Evolutionary conservation across 805 yeast genomes (phyloP), one percentile per base, ranked within the genome.

Genomic region (Candida hungchunana): DNA sequence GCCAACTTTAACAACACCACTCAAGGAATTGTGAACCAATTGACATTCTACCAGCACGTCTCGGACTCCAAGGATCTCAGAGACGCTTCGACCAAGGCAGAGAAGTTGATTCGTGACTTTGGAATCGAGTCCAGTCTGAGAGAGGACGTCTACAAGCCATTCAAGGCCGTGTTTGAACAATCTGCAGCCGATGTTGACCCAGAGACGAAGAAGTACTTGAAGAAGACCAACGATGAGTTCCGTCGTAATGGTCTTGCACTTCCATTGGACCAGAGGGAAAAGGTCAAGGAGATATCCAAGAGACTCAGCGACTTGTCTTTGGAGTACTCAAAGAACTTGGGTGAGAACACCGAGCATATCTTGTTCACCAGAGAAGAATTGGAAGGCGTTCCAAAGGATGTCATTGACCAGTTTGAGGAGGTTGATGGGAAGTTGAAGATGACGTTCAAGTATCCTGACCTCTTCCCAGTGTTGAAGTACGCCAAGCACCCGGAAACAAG

Each of bases 401-500:
- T 75, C 3, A 47, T 82, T 46, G 69, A 67, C 14, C 82, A 73
- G 51, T 80, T 78, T 50, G 81, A 71, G 36, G 61, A 62, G 23
- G 61, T 59, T 9, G 69, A 63, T 15, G 67, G 61, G 13, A 58
- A 56, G 42, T 65, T 57, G 46, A 80, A 80, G 53, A 81, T 86
- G 67, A 81, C 93, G 3, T 83, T 75, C 64, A 84, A 86, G 58
- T 82, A 82, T 51, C 93, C 95, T 1, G 95, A 85, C 53, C 58
- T 81, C 31, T 64, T 80, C 43, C 94, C 94, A 2, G 81, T 82
- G n/a, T 59, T 83, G 58, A 82, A 82, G 55, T 77, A 77, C 56
- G 89, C 94, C 28, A 66, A 69, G 37, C 62, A 61, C 44, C 69
- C 77, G 28, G 72, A 71, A 15, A 82, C 93, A 3, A 74, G 95